Evolutionary conservation across 164 flowering plant genomes (phyloP), one percentile per base, ranked within the genome.

Genomic region (Euptelea pleiosperma): DNA sequence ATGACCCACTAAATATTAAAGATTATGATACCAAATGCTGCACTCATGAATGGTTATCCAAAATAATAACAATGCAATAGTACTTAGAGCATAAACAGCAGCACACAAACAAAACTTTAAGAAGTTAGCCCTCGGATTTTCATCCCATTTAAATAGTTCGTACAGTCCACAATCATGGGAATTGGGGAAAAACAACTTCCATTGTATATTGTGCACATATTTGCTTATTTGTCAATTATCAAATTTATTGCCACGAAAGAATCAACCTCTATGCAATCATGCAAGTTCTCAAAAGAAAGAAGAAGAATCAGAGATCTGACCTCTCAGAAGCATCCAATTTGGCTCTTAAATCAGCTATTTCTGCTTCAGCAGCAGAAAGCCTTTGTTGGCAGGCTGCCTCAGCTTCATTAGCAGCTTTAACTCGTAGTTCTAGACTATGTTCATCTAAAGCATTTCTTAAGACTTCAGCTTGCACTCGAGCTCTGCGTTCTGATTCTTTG

Each of bases 371-470:
- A 51, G 75, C 79, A 63, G 82, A 69, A 60, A 94, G 96, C 70
- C 99, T 80, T 61, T 76, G 81, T 48, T 82, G 91, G 73, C 89
- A 90, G 61, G 96, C 95, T 61, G 81, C 79, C 73, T 88, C 96
- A 60, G 96, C 84, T 79, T 94, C 99, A 74, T 80, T 78, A 39
- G 99, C 99, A 59, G 99, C 96, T 73, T 78, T 90, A 19, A 94
- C 91, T 58, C 97, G 79, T 73, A 94, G 76, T 60, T 94, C 97
- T 30, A 94, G 72, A 64, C 86, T 67, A 72, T 94, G 96, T 63
- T 94, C 97, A 43, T 82, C 88, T 33, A 94, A 60, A 55, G 87
- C 92, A 72, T 68, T 77, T 68, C 42, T 81, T 69, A 90, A 62
- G 44, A 75, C 70, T 65, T 82, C 87, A 66, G 87, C 90, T 69